A percentile compares a stretch with the other conserved stretches of the same genome.
phyloP scores from a whole-genome alignment of 768 basidiomycete genomes.

The Tephrocybe sp. region DNA sequence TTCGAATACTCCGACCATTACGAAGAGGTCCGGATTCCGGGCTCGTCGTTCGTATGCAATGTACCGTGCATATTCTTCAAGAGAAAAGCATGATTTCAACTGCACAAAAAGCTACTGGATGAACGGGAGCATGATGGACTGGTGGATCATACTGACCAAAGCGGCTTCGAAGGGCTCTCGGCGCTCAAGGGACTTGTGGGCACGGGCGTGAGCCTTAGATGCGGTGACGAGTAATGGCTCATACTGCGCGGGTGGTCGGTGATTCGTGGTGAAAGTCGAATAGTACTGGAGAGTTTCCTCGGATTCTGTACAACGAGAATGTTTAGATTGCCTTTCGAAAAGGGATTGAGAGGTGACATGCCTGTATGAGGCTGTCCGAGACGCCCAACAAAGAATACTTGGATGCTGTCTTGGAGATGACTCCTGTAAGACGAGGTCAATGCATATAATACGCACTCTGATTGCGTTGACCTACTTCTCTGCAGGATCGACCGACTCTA shows the following conservation, averaged over 20 bases:
- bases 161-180: constrained; percentile 62
- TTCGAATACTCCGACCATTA: constrained; percentile 65
- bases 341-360: constrained; percentile 27
- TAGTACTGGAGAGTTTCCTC: constrained; percentile 85
- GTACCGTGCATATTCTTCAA: constrained; percentile 64
- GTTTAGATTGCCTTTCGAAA: background rate
- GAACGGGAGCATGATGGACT: background rate
- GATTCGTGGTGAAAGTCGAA: constrained; percentile 84
- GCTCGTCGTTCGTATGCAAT: constrained; percentile 61
- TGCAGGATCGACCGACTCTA: constrained; percentile 45
- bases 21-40: constrained; percentile 56
- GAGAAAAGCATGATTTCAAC: constrained; percentile 41
- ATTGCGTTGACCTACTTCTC: constrained; percentile 41
- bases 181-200: constrained; percentile 59
- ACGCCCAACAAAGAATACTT: constrained; percentile 61
- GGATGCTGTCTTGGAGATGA: constrained; percentile 47
- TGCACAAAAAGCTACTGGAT: constrained; percentile 12
- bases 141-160: constrained; percentile 43
- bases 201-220: constrained; percentile 65
- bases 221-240: constrained; percentile 75
- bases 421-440: constrained; percentile 31
- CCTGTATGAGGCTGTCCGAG: constrained; percentile 78
- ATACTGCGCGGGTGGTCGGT: constrained; percentile 74
- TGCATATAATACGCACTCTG: constrained; percentile 1
- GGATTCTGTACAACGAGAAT: constrained; percentile 49